Conservation (phyloP, 345 rosid species). For the Turritis glabra region DNA sequence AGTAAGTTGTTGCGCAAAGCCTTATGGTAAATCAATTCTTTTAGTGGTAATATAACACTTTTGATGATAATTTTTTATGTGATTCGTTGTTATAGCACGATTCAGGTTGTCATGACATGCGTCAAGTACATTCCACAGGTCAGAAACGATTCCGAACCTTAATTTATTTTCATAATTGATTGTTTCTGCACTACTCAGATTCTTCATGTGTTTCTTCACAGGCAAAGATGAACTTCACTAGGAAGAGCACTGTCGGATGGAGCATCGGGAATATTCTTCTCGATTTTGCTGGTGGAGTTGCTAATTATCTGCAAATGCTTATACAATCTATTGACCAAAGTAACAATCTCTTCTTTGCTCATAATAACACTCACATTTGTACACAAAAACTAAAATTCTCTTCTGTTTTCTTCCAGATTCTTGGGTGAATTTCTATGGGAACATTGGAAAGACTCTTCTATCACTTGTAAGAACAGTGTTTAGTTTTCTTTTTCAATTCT, state of each 20-base stretch:
- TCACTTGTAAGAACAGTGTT: constrained; percentile 63
- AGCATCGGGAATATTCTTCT: constrained; percentile 90
- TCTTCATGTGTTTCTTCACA: constrained; percentile 28
- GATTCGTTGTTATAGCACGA: constrained; percentile 59
- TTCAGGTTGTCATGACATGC: constrained; percentile 81
- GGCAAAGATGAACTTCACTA: constrained; percentile 79
- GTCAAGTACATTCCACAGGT: constrained; percentile 95
- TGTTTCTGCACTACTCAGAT: background rate
- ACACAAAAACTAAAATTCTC: background rate
- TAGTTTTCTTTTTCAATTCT: background rate
- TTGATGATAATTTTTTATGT: background rate
- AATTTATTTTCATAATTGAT: background rate
- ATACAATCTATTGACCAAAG: constrained; percentile 87
- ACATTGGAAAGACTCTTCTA: constrained; percentile 81
- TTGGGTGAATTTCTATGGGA: constrained; percentile 96
- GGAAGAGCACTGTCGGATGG: constrained; percentile 90
- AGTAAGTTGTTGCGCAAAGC: constrained; percentile 50
- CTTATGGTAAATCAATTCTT: background rate
- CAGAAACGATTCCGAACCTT: constrained; percentile 19
- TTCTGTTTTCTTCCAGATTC: constrained; percentile 56
- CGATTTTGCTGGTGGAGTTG: constrained; percentile 74
- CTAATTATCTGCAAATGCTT: constrained; percentile 72
- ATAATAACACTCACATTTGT: background rate
- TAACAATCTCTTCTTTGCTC: constrained; percentile 37
- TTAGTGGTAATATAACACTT: background rate